These are phyloP conservation scores for Tinospora cordifolia DNA, from an alignment of 164 flowering plant species.

Conservation along the genomic window DNA sequence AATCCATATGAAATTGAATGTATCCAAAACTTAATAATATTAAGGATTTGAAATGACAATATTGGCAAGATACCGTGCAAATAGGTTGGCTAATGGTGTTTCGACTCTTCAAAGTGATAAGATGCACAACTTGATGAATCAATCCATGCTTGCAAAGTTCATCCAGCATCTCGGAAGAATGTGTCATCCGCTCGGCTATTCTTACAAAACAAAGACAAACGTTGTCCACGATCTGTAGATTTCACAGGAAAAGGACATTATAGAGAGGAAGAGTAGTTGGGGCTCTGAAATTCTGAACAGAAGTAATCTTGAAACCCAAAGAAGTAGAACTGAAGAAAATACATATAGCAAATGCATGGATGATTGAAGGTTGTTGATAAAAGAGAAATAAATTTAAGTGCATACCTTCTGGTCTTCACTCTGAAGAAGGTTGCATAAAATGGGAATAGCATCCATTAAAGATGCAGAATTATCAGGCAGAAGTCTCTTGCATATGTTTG, in stretches of 20 bases:
- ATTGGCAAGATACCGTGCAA: slow-evolving; percentile 41
- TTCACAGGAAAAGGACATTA: neutral
- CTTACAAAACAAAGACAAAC: slow-evolving; percentile 61
- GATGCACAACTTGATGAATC: slow-evolving; percentile 51
- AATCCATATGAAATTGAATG: slow-evolving; percentile 5
- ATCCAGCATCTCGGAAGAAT: slow-evolving; percentile 53
- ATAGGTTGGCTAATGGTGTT: slow-evolving; percentile 43
- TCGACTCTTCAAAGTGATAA: slow-evolving; percentile 47
- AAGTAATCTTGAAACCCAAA: neutral
- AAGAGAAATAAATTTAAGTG: neutral
- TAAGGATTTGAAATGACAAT: neutral
- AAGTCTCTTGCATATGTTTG: slow-evolving; percentile 77
- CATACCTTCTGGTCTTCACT: slow-evolving; percentile 79
- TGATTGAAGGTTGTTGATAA: neutral
- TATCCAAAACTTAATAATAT: slow-evolving; percentile 1
- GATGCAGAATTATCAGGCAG: slow-evolving; percentile 51
- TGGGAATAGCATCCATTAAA: slow-evolving; percentile 79
- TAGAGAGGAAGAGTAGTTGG: neutral
- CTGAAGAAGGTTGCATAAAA: slow-evolving; percentile 76
- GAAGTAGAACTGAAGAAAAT: neutral
- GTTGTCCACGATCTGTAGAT: slow-evolving; percentile 66
- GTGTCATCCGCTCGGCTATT: slow-evolving; percentile 43
- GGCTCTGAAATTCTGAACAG: neutral
- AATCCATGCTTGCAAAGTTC: slow-evolving; percentile 67
- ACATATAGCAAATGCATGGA: neutral